Evolutionary conservation across 2,329 filamentous ascomycete species (phyloP), one percentile per base, ranked within the genome.

Genomic region (Apiospora pterosperma): DNA sequence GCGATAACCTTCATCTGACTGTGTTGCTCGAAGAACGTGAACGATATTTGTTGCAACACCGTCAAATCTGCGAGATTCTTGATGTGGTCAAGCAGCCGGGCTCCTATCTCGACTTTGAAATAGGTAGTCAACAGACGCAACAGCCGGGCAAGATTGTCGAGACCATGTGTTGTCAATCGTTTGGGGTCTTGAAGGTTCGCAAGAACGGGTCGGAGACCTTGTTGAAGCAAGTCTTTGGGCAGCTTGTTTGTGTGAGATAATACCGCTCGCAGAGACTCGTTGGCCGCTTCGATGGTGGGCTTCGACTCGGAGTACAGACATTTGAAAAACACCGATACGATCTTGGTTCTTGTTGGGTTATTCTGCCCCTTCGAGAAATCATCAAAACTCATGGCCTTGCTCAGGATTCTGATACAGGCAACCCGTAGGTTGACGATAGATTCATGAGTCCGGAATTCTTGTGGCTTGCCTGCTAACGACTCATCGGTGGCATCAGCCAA

Each of bases 51-150:
- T 75, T 98, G 94, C 69, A 98, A 81, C 16, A 88, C 85, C 62
- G 83, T 85, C 3, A 92, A 86, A 65, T 97, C 93, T 1, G 95
- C 94, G 68, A 99, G 93, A 12, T 90, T 87, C 74, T 95, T 95
- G 78, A 97, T 91, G 72, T 99, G 96, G 68, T 98, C 95, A 11
- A 99, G 83, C n/a, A 99, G 80, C 28, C 96, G 88, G 25, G 92
- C 88, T 7, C 96, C 96, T 63, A 99, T 99, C 75, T 99, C 96
- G 0, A 98, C 94, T 78, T 99, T 99, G 80, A 99, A 99, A 76
- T 99, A 99, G 66, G 96, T 98, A 0, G 95, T 99, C 21, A 99
- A 82, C 2, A 99, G 84, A 68, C 96, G 95, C 66, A 99, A 79
- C 1, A 99, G 84, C 42, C 95, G 89, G 21, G 94, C 94, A 36